Conservation (phyloP, 176 grass and related monocot genomes). For the Triticum aestivum region DNA sequence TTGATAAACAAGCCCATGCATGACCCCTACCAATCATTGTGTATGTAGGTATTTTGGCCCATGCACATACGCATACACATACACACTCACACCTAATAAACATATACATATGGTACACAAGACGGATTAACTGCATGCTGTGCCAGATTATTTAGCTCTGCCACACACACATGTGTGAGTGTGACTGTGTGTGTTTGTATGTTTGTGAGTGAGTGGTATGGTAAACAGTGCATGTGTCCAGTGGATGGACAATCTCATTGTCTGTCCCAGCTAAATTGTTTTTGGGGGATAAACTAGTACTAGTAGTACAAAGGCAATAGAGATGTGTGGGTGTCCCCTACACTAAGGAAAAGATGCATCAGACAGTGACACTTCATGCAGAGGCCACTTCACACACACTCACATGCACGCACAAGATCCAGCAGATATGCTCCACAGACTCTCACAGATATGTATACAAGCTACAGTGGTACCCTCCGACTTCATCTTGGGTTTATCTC, state of each 20-base stretch:
- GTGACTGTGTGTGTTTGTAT: background rate
- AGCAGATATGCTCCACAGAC: background rate
- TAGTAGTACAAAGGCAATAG: slow-evolving; percentile 6
- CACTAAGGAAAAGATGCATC: slow-evolving; percentile 34
- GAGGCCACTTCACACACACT: slow-evolving; percentile 37
- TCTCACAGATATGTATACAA: background rate
- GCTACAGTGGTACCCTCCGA: background rate
- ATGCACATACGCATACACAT: slow-evolving; percentile 34
- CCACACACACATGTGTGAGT: background rate
- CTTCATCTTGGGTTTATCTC: background rate
- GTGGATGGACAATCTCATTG: slow-evolving; percentile 9
- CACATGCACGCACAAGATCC: slow-evolving; percentile 45
- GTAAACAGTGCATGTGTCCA: background rate
- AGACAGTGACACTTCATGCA: slow-evolving; percentile 54
- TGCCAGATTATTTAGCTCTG: background rate
- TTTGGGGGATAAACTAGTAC: slow-evolving; percentile 17
- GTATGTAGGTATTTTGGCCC: slow-evolving; percentile 23
- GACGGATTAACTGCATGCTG: slow-evolving; percentile 1
- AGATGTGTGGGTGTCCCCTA: slow-evolving; percentile 17
- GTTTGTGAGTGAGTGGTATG: background rate
- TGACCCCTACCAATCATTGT: slow-evolving; percentile 36
- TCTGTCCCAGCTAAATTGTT: background rate
- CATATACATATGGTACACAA: background rate
- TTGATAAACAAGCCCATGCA: slow-evolving; percentile 18
- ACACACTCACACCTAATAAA: too few species aligned